These are phyloP conservation scores for Russula foetens DNA, from an alignment of 768 basidiomycete species.

Conservation along the genomic window DNA sequence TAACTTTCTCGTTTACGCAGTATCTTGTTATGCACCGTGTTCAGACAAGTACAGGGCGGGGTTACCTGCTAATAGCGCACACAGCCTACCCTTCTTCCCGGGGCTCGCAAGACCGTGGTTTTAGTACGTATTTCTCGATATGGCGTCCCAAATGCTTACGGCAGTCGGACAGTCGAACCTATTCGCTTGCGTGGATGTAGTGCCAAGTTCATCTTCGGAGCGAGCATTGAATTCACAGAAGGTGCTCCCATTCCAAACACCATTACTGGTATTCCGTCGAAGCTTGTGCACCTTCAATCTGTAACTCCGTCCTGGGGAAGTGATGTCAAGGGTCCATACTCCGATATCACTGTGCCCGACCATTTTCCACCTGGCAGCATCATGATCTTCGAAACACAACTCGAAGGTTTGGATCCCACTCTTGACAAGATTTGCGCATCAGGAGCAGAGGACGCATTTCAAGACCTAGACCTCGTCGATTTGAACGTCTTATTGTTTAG, in stretches of 20 bases:
- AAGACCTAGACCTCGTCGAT: constrained; percentile 70
- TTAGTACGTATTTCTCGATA: constrained; percentile 41
- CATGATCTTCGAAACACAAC: constrained; percentile 84
- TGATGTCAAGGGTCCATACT: constrained; percentile 61
- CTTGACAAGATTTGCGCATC: constrained; percentile 69
- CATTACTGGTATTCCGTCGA: constrained; percentile 66
- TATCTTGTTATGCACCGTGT: constrained; percentile 93
- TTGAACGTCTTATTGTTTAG: constrained; percentile 85
- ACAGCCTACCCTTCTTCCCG: constrained; percentile 71
- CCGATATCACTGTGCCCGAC: constrained; percentile 78
- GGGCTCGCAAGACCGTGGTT: constrained; percentile 71
- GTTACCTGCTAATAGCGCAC: constrained; percentile 87
- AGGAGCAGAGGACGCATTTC: constrained; percentile 67
- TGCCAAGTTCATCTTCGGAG: constrained; percentile 76
- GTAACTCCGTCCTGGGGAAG: constrained; percentile 51
- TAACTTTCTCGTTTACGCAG: constrained; percentile 33
- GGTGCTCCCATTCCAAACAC: constrained; percentile 42
- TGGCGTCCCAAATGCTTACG: background rate
- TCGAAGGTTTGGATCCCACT: constrained; percentile 59
- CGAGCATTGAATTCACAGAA: constrained; percentile 58
- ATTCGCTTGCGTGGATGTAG: constrained; percentile 76
- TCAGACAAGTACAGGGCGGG: constrained; percentile 83
- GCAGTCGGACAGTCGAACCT: constrained; percentile 52
- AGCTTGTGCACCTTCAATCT: constrained; percentile 52
- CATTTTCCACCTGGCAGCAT: constrained; percentile 93